Conservation (phyloP, 2,329 filamentous ascomycete genomes). For the Colletotrichum godetiae region DNA sequence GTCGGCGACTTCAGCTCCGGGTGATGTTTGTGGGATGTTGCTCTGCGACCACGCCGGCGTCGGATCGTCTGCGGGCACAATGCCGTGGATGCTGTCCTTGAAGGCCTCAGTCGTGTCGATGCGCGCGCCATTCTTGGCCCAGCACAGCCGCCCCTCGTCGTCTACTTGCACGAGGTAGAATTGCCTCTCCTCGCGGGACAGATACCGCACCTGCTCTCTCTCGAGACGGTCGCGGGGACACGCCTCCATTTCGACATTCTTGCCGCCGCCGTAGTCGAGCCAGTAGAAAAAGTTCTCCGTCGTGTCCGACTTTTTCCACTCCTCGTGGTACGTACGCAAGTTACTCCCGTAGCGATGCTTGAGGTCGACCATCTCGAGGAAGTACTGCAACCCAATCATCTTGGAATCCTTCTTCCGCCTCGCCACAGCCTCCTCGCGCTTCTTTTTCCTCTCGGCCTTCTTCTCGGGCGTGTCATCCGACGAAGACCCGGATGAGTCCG, state of each 20-base stretch:
- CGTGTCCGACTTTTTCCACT: constrained; percentile 83
- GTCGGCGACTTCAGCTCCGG: constrained; percentile 36
- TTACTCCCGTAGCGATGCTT: constrained; percentile 92
- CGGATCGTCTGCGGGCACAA: constrained; percentile 71
- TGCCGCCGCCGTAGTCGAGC: constrained; percentile 86
- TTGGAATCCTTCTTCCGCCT: constrained; percentile 75
- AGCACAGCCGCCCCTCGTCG: constrained; percentile 79
- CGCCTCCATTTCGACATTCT: constrained; percentile 73
- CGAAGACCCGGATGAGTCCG: constrained; percentile 44
- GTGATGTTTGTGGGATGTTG: constrained; percentile 41
- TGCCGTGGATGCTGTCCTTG: constrained; percentile 83
- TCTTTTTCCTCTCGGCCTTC: constrained; percentile 50
- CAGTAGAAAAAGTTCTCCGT: constrained; percentile 95
- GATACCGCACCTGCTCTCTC: constrained; percentile 83
- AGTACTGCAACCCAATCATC: constrained; percentile 88
- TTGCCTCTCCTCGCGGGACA: constrained; percentile 83
- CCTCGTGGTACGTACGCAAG: constrained; percentile 81
- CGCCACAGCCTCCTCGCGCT: constrained; percentile 61
- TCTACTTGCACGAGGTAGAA: constrained; percentile 86
- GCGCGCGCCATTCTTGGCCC: constrained; percentile 83
- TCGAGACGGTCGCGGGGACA: constrained; percentile 82
- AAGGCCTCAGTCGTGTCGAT: constrained; percentile 82
- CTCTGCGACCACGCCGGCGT: constrained; percentile 62
- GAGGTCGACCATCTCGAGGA: constrained; percentile 84
- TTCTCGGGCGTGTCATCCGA: constrained; percentile 49